Evolutionary conservation across 2,329 filamentous ascomycete genomes (phyloP).

Genomic region (Monosporascus sp.): DNA sequence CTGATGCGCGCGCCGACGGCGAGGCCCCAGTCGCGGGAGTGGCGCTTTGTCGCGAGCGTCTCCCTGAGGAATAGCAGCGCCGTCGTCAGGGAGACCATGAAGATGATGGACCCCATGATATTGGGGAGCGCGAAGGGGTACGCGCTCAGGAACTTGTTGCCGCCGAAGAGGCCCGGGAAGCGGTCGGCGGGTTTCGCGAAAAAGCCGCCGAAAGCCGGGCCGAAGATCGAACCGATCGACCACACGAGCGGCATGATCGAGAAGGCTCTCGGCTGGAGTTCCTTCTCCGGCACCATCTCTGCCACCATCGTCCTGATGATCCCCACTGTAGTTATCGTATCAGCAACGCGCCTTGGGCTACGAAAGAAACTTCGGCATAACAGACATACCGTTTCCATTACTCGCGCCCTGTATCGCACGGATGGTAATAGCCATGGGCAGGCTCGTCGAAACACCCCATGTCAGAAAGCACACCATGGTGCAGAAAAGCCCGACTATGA

Average conservation of each 20-base stretch:
- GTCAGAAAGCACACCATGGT: constrained; percentile 78
- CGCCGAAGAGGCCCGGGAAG: constrained; percentile 65
- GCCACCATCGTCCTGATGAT: constrained; percentile 91
- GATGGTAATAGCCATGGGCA: constrained; percentile 74
- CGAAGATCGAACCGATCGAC: constrained; percentile 82
- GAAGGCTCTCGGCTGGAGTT: constrained; percentile 84
- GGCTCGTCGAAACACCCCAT: constrained; percentile 76
- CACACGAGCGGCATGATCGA: constrained; percentile 89
- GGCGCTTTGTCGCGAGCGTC: constrained; percentile 68
- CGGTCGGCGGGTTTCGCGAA: constrained; percentile 76
- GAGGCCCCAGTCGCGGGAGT: constrained; percentile 69
- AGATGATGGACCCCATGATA: constrained; percentile 68
- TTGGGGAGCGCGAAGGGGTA: constrained; percentile 87
- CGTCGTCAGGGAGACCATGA: constrained; percentile 68
- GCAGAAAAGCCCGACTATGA: constrained; percentile 66
- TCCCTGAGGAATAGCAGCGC: constrained; percentile 81
- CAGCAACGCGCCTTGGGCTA: not conserved
- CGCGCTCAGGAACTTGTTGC: constrained; percentile 60
- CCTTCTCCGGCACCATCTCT: constrained; percentile 82
- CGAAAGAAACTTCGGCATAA: not conserved
- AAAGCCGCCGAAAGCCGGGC: constrained; percentile 80
- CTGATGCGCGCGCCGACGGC: constrained; percentile 64
- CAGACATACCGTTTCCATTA: constrained; percentile 70
- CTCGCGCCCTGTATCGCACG: constrained; percentile 75
- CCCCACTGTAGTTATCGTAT: constrained; percentile 52